Evolutionary conservation across 345 rosid genomes (phyloP), one percentile per base, ranked within the genome.

Genomic region (Excoecaria agallocha): DNA sequence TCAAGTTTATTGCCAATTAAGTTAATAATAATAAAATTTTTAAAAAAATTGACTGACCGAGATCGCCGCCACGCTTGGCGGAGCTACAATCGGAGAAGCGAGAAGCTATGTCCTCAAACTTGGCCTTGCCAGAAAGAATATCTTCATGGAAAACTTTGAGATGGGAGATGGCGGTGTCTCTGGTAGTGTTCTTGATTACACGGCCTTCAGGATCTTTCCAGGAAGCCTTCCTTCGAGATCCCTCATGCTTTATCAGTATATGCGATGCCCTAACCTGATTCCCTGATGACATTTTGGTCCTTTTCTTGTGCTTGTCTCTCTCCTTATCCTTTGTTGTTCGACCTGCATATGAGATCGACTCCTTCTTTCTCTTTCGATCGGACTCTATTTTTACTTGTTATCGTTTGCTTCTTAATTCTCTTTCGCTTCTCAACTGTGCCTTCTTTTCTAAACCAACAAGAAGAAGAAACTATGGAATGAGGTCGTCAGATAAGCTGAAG

Each of bases 161-260:
- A 82, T 87, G 91, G 3, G 92, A 89, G 67, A 85, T 84, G 70
- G 98, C 99, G 37, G 77, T 64, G 45, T 93, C 97, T 65, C 87
- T 81, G 13, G 96, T 93, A 56, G 91, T 93, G 75, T 68, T 79
- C 82, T 61, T 79, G 61, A 95, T 92, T 43, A 90, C 86, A 7
- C 87, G 81, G 1, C 99, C 99, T 79, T 95, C 97, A 0, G 99
- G 98, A 80, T 95, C 99, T 74, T 95, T 92, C 99, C 99, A 93
- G 1, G 98, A 95, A 0, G 97, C 96, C 83, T 91, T 91, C 79
- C 98, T 82, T 1, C 98, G 88, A 55, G 99, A 95, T 8, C 98
- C 97, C 68, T 95, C 86, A 76, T 95, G 99, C 89, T 95, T 95
- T 50, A 95, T 89, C 54, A 95, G 87, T 74, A 92, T 91, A 81